Evolutionary conservation across 2,329 filamentous ascomycete genomes (phyloP), one percentile per base, ranked within the genome.

Genomic region (Monilinia vaccinii-corymbosi): DNA sequence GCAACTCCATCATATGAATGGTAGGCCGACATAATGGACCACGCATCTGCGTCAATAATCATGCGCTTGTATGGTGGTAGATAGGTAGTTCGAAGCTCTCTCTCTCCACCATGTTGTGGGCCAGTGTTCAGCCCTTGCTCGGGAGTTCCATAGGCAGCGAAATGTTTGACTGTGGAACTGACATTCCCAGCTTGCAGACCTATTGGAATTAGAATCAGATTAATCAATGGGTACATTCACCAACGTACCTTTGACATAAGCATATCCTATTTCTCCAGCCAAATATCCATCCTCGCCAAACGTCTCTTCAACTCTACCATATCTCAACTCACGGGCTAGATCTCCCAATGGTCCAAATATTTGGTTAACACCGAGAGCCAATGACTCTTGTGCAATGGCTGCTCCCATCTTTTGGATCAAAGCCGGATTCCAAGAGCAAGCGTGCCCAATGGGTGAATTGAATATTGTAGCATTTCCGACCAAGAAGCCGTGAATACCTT

Each of bases 381-480:
- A 75, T 28, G 86, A 77, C 72, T 91, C 87, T 51, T 81, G 78
- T 7, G 79, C 86, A 65, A 89, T 89, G 21, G 81, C 78, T 4
- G 75, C 74, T 8, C 78, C 87, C 86, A 90, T 89, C 65, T 87
- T 79, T 64, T 84, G 73, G 4, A 89, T 75, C 16, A 89, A 73
- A 45, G 75, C 77, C 0, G 81, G 80, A 69, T 91, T 88, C 75
- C 85, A 91, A 0, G 86, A 86, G 68, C 85, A 89, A 18, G 82
- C 87, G 57, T 87, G 82, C 9, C 77, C 87, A 65, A 91, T 89
- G 0, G 88, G 87, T 1, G 85, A 88, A 73, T 90, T 91, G 76
- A 90, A 91, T 61, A 91, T 88, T 1, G 88, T 91, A 3, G 86
- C 87, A 70, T 90, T 90, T 11, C 81, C 80, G 47, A 86, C 80